A percentile compares a stretch with the other conserved stretches of the same genome.
Conservation (phyloP, 345 rosid genomes). For the Syzygium oleosum region DNA sequence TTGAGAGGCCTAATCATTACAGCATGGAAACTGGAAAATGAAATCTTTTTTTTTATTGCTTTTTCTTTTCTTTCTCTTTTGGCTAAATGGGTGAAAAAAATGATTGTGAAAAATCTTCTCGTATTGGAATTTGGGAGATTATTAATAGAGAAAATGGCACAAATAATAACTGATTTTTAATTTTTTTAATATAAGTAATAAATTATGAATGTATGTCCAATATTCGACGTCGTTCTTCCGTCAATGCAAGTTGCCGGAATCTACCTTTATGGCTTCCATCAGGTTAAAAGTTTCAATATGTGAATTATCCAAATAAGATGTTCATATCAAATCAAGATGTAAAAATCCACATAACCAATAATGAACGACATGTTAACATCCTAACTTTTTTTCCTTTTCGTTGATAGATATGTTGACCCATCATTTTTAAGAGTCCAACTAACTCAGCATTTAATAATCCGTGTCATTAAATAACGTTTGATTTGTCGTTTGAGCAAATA, state of each 20-base stretch:
- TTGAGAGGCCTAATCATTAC: background rate
- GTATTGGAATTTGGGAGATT: background rate
- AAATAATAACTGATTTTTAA: accelerated
- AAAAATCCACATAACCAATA: background rate
- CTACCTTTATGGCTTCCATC: too few relatives aligned
- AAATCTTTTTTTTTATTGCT: too few relatives aligned
- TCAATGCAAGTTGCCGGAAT: too few relatives aligned
- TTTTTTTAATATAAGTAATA: accelerated
- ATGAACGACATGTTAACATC: background rate
- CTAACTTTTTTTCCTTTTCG: background rate
- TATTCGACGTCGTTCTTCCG: too few relatives aligned
- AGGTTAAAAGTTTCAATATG: too few relatives aligned
- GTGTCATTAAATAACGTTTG: background rate
- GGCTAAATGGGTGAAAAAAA: background rate
- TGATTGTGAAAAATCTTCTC: background rate
- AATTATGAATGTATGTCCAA: background rate
- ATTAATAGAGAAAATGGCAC: background rate
- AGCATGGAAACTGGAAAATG: background rate
- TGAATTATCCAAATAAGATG: background rate
- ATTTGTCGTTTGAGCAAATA: background rate
- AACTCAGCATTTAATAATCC: background rate
- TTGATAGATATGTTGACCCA: background rate
- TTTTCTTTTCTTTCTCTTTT: background rate
- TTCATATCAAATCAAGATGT: background rate
- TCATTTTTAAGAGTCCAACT: background rate